Evolutionary conservation across 257 asterid species (phyloP).

Genomic region (Petrea volubilis): DNA sequence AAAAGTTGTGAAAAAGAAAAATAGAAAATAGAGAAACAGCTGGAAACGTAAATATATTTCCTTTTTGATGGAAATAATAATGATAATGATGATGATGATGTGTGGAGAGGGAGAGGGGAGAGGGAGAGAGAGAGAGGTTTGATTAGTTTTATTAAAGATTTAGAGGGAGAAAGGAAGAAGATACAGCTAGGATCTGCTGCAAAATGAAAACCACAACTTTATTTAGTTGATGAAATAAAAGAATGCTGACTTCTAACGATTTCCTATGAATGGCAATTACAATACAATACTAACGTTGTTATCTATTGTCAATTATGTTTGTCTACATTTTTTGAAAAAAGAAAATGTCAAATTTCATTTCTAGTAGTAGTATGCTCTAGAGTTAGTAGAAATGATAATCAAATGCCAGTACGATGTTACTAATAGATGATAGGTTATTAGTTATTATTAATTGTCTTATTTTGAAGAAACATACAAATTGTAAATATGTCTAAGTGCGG

Average conservation of each 20-base stretch:
- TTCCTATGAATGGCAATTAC: not conserved
- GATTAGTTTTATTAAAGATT: not conserved
- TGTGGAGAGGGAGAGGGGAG: not conserved
- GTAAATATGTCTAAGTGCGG: no score
- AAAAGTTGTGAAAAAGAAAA: not conserved
- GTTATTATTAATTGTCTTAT: no score
- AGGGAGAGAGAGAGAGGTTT: not conserved
- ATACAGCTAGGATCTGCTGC: slow-evolving; percentile 11
- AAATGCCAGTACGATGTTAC: no score
- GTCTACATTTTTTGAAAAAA: not conserved
- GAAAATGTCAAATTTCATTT: not conserved
- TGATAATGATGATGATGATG: slow-evolving; percentile 4
- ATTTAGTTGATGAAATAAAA: not conserved
- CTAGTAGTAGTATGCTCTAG: not conserved
- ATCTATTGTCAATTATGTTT: not conserved
- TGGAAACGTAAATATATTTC: not conserved
- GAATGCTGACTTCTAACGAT: not conserved
- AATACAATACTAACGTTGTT: no score
- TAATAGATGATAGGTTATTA: no score
- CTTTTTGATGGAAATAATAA: not conserved
- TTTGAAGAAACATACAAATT: no score
- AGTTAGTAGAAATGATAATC: no score
- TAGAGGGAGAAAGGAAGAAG: not conserved
- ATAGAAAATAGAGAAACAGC: not conserved
- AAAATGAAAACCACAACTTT: slow-evolving; percentile 14